Evolutionary conservation across 345 rosid species (phyloP).

Genomic region (Hypericum perforatum): DNA sequence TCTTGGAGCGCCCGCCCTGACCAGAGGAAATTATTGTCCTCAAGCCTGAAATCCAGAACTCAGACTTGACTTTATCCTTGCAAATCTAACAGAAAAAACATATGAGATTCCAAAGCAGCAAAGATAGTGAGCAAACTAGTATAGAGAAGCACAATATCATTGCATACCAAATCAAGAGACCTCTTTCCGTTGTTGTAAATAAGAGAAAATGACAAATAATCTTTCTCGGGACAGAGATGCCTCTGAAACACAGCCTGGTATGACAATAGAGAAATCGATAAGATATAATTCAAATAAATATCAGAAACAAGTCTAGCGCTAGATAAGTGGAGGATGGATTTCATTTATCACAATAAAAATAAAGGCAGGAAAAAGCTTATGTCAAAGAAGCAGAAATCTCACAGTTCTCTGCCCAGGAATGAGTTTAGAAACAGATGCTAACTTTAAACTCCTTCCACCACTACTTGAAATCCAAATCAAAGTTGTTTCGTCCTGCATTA

Average conservation of each 20-base stretch:
- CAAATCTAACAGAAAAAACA: conserved; percentile 48
- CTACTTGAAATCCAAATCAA: conserved; percentile 81
- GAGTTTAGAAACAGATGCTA: conserved; percentile 66
- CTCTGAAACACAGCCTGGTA: conserved; percentile 81
- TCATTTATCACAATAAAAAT: conserved; percentile 2
- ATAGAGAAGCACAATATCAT: conserved; percentile 6
- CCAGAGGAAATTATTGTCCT: conserved; percentile 63
- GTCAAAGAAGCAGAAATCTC: conserved; percentile 24
- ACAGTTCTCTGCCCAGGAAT: conserved; percentile 98
- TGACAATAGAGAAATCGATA: conserved; percentile 11
- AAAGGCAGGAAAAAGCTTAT: not conserved
- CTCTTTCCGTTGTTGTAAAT: conserved; percentile 71
- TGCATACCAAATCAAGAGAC: conserved; percentile 91
- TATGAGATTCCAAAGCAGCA: not conserved
- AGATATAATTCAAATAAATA: conserved; percentile 13
- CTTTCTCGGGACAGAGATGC: conserved; percentile 73
- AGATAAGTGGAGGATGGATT: not conserved
- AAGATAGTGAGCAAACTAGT: not conserved
- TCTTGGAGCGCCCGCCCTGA: conserved; percentile 86
- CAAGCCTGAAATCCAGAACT: conserved; percentile 83
- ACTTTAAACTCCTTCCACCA: conserved; percentile 77
- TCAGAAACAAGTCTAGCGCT: not conserved
- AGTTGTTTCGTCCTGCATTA: conserved; percentile 77
- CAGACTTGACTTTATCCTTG: conserved; percentile 93
- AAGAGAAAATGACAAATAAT: conserved; percentile 84